Conservation (phyloP, 495 filamentous ascomycete genomes). For the Penicillium odoratum region DNA sequence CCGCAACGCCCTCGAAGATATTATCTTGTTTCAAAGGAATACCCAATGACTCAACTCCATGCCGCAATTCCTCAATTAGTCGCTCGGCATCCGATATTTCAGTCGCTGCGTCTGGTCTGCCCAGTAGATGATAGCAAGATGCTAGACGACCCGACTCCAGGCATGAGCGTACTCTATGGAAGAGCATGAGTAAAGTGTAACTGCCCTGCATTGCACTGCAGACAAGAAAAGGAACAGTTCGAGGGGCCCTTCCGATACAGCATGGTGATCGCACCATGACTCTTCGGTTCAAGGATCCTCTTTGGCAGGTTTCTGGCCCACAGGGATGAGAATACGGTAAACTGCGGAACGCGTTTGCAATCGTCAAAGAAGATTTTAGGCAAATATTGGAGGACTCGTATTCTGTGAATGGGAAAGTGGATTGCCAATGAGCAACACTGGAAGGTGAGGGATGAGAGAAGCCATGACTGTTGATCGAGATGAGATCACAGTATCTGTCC, state of each 20-base stretch:
- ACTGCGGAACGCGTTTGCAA: slow-evolving; percentile 41
- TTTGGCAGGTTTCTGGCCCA: slow-evolving; percentile 4
- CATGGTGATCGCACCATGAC: slow-evolving; percentile 1
- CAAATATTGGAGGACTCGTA: slow-evolving; percentile 50
- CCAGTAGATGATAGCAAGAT: slow-evolving; percentile 24
- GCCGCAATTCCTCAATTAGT: slow-evolving; percentile 42
- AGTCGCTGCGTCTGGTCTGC: slow-evolving; percentile 24
- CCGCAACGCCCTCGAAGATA: slow-evolving; percentile 25
- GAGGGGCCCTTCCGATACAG: slow-evolving; percentile 28
- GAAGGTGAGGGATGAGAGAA: slow-evolving; percentile 4
- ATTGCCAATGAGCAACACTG: slow-evolving; percentile 17
- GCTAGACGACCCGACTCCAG: slow-evolving; percentile 16
- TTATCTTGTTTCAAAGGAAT: slow-evolving; percentile 34
- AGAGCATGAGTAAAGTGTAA: slow-evolving; percentile 51
- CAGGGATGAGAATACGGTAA: slow-evolving; percentile 39
- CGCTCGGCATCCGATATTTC: slow-evolving; percentile 37
- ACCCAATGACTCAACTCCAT: slow-evolving; percentile 41
- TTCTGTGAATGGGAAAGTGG: slow-evolving; percentile 42
- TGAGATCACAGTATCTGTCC: slow-evolving; percentile 51
- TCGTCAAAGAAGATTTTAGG: slow-evolving; percentile 43
- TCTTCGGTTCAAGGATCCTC: slow-evolving; percentile 3
- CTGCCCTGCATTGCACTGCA: slow-evolving; percentile 55
- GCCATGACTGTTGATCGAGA: slow-evolving; percentile 31
- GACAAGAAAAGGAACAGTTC: slow-evolving; percentile 51
- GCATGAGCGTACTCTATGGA: slow-evolving; percentile 33